Conservation (phyloP, 1,284 basidiomycete species). For the Marasmius fiardii region DNA sequence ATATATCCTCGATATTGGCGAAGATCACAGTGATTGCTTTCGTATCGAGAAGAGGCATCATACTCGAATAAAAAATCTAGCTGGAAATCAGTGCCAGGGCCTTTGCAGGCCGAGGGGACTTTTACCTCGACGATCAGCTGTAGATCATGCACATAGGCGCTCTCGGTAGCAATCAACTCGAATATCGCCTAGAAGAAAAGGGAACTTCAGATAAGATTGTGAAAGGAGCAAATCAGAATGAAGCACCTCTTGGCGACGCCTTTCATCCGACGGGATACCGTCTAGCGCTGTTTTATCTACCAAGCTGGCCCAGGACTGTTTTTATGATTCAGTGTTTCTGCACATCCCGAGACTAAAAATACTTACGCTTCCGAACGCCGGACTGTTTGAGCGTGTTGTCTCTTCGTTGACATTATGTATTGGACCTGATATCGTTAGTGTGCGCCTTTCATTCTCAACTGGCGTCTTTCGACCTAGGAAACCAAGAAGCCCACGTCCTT, state of each 20-base stretch:
- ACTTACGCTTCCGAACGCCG: constrained; percentile 69
- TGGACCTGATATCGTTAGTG: constrained; percentile 56
- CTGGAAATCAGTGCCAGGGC: neutral
- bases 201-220: neutral
- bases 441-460: constrained; percentile 33
- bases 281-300: constrained; percentile 81
- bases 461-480: constrained; percentile 53
- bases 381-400: constrained; percentile 38
- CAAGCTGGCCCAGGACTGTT: constrained; percentile 86
- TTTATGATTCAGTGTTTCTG: constrained; percentile 6
- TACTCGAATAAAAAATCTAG: constrained; percentile 75
- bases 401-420: constrained; percentile 36
- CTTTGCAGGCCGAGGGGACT: neutral
- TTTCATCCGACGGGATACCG: constrained; percentile 72
- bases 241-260: constrained; percentile 82
- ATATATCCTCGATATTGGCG: constrained; percentile 89
- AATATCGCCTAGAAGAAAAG: constrained; percentile 69
- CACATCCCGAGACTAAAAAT: constrained; percentile 1
- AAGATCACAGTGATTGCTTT: constrained; percentile 86
- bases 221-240: neutral
- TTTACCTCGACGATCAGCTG: constrained; percentile 86
- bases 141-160: constrained; percentile 83
- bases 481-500: constrained; percentile 40
- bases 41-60: constrained; percentile 71
- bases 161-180: constrained; percentile 88